A percentile compares a stretch with the other conserved stretches of the same genome.
Evolutionary conservation across 2,329 filamentous ascomycete genomes (phyloP).

Genomic region (Beauveria rudraprayagi): DNA sequence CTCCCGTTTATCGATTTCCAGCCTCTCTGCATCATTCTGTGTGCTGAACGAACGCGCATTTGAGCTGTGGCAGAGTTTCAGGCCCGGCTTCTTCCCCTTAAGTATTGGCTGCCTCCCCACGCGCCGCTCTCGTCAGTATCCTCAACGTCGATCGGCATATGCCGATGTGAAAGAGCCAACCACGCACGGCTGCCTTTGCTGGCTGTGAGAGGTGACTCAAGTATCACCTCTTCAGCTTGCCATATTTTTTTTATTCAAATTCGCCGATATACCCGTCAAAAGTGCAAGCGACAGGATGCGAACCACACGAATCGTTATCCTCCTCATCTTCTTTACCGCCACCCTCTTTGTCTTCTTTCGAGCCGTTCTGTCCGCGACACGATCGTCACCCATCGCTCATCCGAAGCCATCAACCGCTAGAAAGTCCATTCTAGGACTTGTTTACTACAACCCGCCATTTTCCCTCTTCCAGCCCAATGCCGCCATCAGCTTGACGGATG

Average conservation of each 20-base stretch:
- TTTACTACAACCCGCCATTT: constrained; percentile 68
- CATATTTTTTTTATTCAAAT: neutral
- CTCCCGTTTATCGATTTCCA: neutral
- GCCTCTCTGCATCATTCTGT: neutral
- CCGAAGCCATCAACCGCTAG: constrained; percentile 9
- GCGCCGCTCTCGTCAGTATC: neutral
- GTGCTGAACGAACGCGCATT: neutral
- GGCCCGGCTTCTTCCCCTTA: neutral
- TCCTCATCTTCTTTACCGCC: constrained; percentile 45
- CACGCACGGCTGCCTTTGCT: constrained; percentile 5
- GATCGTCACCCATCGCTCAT: neutral
- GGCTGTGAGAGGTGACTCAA: constrained; percentile 8
- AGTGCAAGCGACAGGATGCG: constrained; percentile 37
- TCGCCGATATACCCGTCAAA: neutral
- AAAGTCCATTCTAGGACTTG: constrained; percentile 36
- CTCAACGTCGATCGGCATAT: constrained; percentile 1
- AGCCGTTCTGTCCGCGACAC: constrained; percentile 32
- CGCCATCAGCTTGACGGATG: constrained; percentile 91
- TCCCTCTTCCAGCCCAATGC: constrained; percentile 92
- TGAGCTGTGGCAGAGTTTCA: neutral
- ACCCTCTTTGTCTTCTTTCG: constrained; percentile 49
- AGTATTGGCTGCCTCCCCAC: neutral
- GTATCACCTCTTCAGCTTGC: constrained; percentile 10
- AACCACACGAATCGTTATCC: constrained; percentile 44
- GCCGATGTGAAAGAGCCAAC: constrained; percentile 9